Base-by-base conservation (phyloP, 257 asterid genomes). In the Ajuga chamaepitys region DNA sequence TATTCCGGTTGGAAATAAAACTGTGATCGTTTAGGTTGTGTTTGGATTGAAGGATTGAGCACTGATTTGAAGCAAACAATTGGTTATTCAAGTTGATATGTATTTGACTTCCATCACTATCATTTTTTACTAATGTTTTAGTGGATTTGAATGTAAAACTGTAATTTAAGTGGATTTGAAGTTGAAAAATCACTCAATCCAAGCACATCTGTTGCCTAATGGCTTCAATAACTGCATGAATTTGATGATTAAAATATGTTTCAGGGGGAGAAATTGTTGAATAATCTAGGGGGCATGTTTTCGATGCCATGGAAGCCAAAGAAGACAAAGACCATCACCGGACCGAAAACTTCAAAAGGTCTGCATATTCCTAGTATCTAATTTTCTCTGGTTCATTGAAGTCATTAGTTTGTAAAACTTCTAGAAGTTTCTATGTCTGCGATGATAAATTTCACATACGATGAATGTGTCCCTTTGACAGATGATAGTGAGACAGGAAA, bases 231-330 rank as follows among this genome's bases (percentile, higher is more conserved):
- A 30, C 37, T 30, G 7, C 7, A 30, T 30, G 7, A 30, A 8
- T 55, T 10, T 14, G 67, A 22, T 30, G 62, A 44, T 10, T 20
- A 22, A 16, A 26, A 71, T 5, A 59, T 44, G 7, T 64, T 68
- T 12, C 58, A 94, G 98, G 99, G 99, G 12, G 98, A 94, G 77
- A 94, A 88, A 75, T 69, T 94, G 76, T 70, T 94, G 88, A 88
- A 84, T 53, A 83, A 76, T 77, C 95, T 94, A 20, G 98, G 98
- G 3, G 98, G 99, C 53, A 94, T 94, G 99, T 94, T 94, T 55
- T 83, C 98, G 0, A 88, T 46, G 95, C 89, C 98, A 11, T 90
- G 99, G 99, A 94, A 83, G 73, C 89, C 95, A 8, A 94, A 90
- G 86, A 94, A 90, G 82, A 75, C 83, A 2, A 71, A 42, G 58